Conservation (phyloP, 176 grass and related monocot species). For the Phyllostachys edulis region DNA sequence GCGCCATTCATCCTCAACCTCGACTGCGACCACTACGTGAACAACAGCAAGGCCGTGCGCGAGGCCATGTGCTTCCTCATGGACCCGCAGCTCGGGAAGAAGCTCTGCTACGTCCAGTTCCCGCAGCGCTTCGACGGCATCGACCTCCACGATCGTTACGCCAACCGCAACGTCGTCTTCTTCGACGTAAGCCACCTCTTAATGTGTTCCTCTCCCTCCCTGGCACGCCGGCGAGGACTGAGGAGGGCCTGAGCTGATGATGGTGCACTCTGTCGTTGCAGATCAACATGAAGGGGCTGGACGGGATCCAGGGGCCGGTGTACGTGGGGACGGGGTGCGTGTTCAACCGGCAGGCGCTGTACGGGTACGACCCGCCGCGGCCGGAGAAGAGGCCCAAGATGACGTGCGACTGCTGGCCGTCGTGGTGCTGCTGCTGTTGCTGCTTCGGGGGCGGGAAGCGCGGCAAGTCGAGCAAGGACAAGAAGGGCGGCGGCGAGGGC, state of each 20-base stretch:
- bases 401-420: slow-evolving; percentile 98
- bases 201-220: too few species aligned
- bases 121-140: slow-evolving; percentile 95
- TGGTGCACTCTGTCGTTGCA: slow-evolving; percentile 2
- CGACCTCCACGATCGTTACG: slow-evolving; percentile 77
- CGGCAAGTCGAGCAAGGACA: slow-evolving; percentile 44
- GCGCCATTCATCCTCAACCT: slow-evolving; percentile 92
- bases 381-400: slow-evolving; percentile 83
- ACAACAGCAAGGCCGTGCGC: slow-evolving; percentile 93
- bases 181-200: slow-evolving; percentile 55
- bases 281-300: slow-evolving; percentile 99
- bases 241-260: not conserved
- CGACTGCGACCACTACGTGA: slow-evolving; percentile 97
- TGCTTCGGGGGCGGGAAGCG: slow-evolving; percentile 56
- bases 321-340: slow-evolving; percentile 85
- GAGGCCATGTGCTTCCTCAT: slow-evolving; percentile 99
- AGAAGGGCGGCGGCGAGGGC: slow-evolving; percentile 38
- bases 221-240: too few species aligned
- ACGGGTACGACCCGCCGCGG: slow-evolving; percentile 86
- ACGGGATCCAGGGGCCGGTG: slow-evolving; percentile 88
- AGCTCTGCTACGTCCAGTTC: slow-evolving; percentile 97
- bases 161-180: slow-evolving; percentile 92
- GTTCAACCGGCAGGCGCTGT: slow-evolving; percentile 88
- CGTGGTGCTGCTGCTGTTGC: slow-evolving; percentile 91
- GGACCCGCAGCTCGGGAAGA: slow-evolving; percentile 93